These are phyloP conservation scores for Coemansia sp. DNA, from an alignment of 192 early-diverging fungal genomes.

Conservation along the genomic window DNA sequence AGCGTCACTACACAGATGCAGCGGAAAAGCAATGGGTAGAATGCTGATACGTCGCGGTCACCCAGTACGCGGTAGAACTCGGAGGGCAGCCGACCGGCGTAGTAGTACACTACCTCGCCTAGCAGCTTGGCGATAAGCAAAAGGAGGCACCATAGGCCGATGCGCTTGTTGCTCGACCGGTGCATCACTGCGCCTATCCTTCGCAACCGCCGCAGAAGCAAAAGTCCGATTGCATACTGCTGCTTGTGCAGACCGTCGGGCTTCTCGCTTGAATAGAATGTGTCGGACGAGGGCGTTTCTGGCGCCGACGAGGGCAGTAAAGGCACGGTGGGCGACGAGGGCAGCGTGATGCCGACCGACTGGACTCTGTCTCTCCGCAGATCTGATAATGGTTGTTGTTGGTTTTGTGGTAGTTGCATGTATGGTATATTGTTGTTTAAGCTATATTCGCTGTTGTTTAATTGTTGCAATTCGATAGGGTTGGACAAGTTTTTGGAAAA, in stretches of 20 bases:
- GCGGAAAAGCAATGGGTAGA: conserved; percentile 55
- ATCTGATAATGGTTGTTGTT: no score
- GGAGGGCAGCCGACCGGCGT: conserved; percentile 67
- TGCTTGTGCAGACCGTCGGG: conserved; percentile 6
- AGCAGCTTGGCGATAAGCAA: conserved; percentile 30
- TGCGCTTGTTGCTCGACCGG: conserved; percentile 4
- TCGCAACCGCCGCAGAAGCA: conserved; percentile 25
- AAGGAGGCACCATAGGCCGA: conserved; percentile 25
- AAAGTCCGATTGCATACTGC: conserved; percentile 30
- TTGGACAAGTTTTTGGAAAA: no score
- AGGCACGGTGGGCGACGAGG: background rate
- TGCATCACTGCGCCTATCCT: conserved; percentile 21
- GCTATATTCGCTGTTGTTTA: no score
- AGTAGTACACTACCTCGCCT: conserved; percentile 57
- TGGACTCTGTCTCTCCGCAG: background rate
- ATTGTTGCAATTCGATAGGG: no score
- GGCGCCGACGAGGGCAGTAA: background rate
- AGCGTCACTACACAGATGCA: conserved; percentile 58
- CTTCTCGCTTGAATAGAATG: background rate
- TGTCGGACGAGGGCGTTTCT: background rate
- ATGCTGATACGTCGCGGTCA: conserved; percentile 60
- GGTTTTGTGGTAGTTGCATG: no score
- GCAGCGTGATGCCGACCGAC: conserved; percentile 1
- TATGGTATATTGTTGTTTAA: no score
- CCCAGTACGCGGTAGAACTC: conserved; percentile 73